Evolutionary conservation across 305 asterid species (phyloP).

Genomic region (Caryopteris hybrid): DNA sequence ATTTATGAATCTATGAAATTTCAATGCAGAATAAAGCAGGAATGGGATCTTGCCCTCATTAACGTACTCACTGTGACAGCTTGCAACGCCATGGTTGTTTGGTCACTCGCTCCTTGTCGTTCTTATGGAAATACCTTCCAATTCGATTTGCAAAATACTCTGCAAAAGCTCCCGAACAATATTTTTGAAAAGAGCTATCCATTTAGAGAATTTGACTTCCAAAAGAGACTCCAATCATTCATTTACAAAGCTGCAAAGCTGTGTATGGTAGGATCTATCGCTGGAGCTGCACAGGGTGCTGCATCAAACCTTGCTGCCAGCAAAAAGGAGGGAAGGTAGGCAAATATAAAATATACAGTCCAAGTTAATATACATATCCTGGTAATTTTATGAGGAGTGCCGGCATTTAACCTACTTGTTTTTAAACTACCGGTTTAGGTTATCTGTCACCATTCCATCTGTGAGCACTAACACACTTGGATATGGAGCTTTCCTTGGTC

Average conservation of each 20-base stretch:
- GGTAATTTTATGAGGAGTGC: not conserved
- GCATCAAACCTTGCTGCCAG: slow-evolving; percentile 70
- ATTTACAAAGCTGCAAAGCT: slow-evolving; percentile 89
- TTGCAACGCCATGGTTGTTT: slow-evolving; percentile 86
- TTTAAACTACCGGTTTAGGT: slow-evolving; percentile 37
- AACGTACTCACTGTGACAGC: slow-evolving; percentile 87
- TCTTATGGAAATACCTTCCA: slow-evolving; percentile 97
- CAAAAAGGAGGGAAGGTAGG: slow-evolving; percentile 92
- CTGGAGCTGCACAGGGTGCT: slow-evolving; percentile 96
- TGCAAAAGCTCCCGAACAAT: slow-evolving; percentile 98
- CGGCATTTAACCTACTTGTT: not conserved
- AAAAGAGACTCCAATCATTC: slow-evolving; percentile 83
- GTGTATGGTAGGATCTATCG: slow-evolving; percentile 91
- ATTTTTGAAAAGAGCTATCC: slow-evolving; percentile 91
- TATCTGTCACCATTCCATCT: slow-evolving; percentile 82
- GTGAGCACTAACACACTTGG: slow-evolving; percentile 92
- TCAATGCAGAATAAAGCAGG: slow-evolving; percentile 80
- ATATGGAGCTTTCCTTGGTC: slow-evolving; percentile 95
- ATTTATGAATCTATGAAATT: slow-evolving; percentile 14
- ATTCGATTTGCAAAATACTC: slow-evolving; percentile 88
- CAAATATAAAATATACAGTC: not conserved
- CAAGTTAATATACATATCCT: slow-evolving; percentile 1
- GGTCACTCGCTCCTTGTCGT: slow-evolving; percentile 99
- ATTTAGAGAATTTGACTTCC: slow-evolving; percentile 82
- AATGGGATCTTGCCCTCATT: slow-evolving; percentile 98